Evolutionary conservation across 805 yeast species (phyloP), one percentile per base, ranked within the genome.

Genomic region (Candida berthetii): DNA sequence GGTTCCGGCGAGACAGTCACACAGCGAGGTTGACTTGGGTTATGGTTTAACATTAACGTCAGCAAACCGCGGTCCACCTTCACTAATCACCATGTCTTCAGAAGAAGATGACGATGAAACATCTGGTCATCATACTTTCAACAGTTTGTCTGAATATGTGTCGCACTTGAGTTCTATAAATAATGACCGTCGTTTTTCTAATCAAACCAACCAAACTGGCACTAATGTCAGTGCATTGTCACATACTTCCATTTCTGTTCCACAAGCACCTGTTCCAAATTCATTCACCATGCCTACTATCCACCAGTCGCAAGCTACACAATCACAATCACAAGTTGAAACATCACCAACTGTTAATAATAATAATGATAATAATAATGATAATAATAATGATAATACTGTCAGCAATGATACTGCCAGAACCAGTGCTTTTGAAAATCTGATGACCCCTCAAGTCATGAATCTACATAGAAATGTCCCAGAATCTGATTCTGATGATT

Each of bases 41-140:
- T 51, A 52, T 33, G 57, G 55, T 1, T 42, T 48, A 8, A 54
- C 50, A 2, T 31, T 44, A 14, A 45, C 48, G 1, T 48, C 48
- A 14, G 53, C 48, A 31, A 47, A 46, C 19, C 48, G 55, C 22
- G 59, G 58, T 2, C 59, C 59, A 2, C 59, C 60, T 4, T 53
- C 58, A 8, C 13, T 54, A 10, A 37, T 48, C 25, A 48, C 57
- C 2, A 41, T 48, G 40, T 38, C 48, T 7, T 43, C 56, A 2
- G 48, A 44, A 1, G 32, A 27, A 38, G 37, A 15, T 7, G 35
- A 35, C 10, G 8, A 31, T 6, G 35, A 33, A 3, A 29, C 38
- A 22, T 44, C 42, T 14, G 20, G 16, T 5, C 39, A 40, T 3
- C 32, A 9, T 4, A 11, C 13, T 13, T 40, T 27, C 15, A 37